Evolutionary conservation across 345 rosid species (phyloP).

Genomic region (Hypericum androsaemum): DNA sequence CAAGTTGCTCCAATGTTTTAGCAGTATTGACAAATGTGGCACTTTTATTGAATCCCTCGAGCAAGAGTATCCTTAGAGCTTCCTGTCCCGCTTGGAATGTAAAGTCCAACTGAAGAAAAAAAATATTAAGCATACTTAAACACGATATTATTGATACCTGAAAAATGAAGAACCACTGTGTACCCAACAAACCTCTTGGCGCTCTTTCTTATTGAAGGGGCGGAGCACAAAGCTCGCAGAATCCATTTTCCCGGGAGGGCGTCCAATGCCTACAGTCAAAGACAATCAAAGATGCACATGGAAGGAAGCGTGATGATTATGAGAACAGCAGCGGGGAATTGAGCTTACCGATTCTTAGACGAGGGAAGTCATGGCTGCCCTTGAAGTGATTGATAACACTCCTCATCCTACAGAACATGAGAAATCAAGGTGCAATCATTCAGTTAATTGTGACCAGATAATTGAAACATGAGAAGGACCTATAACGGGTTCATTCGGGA

Average conservation of each 20-base stretch:
- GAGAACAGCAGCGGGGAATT: background rate
- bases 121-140: background rate
- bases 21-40: constrained; percentile 72
- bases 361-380: constrained; percentile 88
- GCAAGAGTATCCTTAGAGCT: constrained; percentile 60
- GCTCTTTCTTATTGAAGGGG: constrained; percentile 65
- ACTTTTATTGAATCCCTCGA: constrained; percentile 68
- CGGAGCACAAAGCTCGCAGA: constrained; percentile 61
- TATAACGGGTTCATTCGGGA: no score
- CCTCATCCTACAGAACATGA: constrained; percentile 54
- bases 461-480: no score
- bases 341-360: constrained; percentile 70
- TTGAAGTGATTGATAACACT: constrained; percentile 79
- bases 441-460: background rate
- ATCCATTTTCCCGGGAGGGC: constrained; percentile 95
- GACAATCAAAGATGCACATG: background rate
- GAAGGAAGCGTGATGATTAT: background rate
- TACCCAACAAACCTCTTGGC: constrained; percentile 44
- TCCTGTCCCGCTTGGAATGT: constrained; percentile 56
- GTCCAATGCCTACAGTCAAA: constrained; percentile 64
- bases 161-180: background rate
- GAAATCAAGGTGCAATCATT: constrained; percentile 2
- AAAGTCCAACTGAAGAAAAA: constrained; percentile 55
- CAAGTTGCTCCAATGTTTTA: constrained; percentile 48
- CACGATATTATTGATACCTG: background rate